phyloP scores from a whole-genome alignment of 768 basidiomycete genomes.

The Trametes meyenii region DNA sequence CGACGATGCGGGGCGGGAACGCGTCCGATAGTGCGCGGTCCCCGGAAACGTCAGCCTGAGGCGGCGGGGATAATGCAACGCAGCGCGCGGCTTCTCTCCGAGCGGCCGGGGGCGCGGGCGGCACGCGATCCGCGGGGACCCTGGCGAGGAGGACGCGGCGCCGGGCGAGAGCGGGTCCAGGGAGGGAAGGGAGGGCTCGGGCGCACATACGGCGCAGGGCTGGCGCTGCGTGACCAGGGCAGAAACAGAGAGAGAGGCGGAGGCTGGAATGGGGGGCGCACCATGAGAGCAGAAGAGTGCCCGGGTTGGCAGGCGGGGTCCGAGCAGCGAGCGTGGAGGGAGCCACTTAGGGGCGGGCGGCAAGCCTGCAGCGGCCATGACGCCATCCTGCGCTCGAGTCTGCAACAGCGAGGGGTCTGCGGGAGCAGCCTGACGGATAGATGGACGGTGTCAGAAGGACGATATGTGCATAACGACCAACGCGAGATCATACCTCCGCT shows the following conservation, averaged over 20 bases:
- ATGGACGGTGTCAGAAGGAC: too few species aligned
- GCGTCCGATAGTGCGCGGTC: constrained; percentile 18
- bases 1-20: neutral
- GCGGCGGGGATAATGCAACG: neutral
- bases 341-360: constrained; percentile 1
- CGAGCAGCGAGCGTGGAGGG: neutral
- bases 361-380: neutral
- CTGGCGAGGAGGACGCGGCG: neutral
- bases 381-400: neutral
- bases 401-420: neutral
- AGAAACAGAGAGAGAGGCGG: too few species aligned
- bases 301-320: constrained; percentile 3
- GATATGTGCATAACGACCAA: too few species aligned
- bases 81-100: neutral
- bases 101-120: neutral
- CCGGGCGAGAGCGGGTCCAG: neutral
- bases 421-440: too few species aligned
- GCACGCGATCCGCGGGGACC: constrained; percentile 20
- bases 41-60: constrained; percentile 4
- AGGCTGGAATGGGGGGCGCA: neutral
- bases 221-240: too few species aligned
- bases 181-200: neutral
- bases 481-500: too few species aligned
- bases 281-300: neutral
- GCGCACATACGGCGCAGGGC: too few species aligned